Base-by-base conservation (phyloP, 1,139 yeast species). In the Nakaseomyces nivariensis region DNA sequence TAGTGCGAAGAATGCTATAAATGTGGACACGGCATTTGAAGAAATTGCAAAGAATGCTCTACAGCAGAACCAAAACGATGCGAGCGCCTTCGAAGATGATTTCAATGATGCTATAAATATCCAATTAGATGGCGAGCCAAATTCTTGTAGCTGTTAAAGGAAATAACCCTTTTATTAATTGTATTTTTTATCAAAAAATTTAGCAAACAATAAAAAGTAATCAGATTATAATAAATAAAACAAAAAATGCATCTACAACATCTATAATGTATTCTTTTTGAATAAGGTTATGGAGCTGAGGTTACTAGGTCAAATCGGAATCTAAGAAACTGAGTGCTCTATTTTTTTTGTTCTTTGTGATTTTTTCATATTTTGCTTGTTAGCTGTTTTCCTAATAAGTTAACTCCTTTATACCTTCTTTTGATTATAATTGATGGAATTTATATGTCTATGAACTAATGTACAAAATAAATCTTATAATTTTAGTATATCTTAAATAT, bases 41-140 rank as follows among this genome's bases (percentile, higher is more conserved):
- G 96, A 89, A 44, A 87, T 92, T 61, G 97, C 97, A 37, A 79
- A 96, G 63, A 88, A 87, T 73, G 98, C 98, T 0, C 74, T 92
- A 60, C 90, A 84, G 63, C 94, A 85, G 66, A 96, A 90, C 66
- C 94, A 86, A 66, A 84, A 82, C 61, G 89, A 85, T 58, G 94
- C 92, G 48, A 85, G 85, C 56, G 88, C 86, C 54, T 88, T 85
- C 57, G 85, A 82, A 59, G 96, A 89, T 63, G 97, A 92, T 68
- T 90, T 88, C 67, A 86, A 94, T 49, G 97, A 92, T 68, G 97
- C 97, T 43, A 90, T 92, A 56, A 90, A 90, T 68, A 90, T 92
- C 62, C 94, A 88, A 64, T 77, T 90, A 63, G 97, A 90, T 62
- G 83, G 82, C 49, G 96, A 88, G 52, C 72, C 78, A 51, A 74